Percentiles rank a stretch among this genome's conserved stretches.
Conservation (phyloP, 2,329 filamentous ascomycete genomes). For the Tolypocladium tundrense region DNA sequence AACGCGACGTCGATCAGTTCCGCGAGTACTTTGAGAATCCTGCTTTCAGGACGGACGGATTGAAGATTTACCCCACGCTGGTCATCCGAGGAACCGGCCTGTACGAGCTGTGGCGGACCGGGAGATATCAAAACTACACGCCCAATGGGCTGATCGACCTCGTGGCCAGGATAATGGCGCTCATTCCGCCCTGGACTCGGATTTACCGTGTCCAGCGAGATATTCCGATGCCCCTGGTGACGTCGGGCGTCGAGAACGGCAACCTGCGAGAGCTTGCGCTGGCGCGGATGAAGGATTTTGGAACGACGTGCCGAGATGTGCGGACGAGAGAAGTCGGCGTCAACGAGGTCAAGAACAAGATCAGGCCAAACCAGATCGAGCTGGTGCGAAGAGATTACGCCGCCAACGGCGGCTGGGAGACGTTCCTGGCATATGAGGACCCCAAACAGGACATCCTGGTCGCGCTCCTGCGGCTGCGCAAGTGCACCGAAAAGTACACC, state of each 20-base stretch:
- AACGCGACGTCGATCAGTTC: constrained; percentile 93
- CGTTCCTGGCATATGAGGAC: constrained; percentile 94
- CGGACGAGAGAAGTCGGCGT: constrained; percentile 94
- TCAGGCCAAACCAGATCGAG: constrained; percentile 90
- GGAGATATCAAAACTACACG: constrained; percentile 96
- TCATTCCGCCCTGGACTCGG: constrained; percentile 94
- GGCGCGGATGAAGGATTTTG: constrained; percentile 98
- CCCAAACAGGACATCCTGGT: constrained; percentile 98
- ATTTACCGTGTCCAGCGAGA: constrained; percentile 98
- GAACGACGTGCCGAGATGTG: constrained; percentile 92
- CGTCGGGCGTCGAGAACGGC: constrained; percentile 94
- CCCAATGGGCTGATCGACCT: constrained; percentile 94
- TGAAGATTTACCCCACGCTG: constrained; percentile 96
- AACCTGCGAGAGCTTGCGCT: constrained; percentile 89
- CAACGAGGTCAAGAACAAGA: constrained; percentile 99
- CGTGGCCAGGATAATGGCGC: constrained; percentile 86
- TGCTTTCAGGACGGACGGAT: constrained; percentile 86
- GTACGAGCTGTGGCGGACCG: constrained; percentile 95
- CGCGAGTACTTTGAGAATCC: constrained; percentile 97
- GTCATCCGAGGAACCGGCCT: constrained; percentile 94
- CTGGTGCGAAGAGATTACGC: constrained; percentile 87
- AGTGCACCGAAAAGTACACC: constrained; percentile 85
- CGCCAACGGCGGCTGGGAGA: constrained; percentile 97
- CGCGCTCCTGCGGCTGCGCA: constrained; percentile 75
- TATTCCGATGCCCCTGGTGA: constrained; percentile 99